Conservation (phyloP, 2,329 filamentous ascomycete genomes). For the Sporothrix brunneoviolacea region DNA sequence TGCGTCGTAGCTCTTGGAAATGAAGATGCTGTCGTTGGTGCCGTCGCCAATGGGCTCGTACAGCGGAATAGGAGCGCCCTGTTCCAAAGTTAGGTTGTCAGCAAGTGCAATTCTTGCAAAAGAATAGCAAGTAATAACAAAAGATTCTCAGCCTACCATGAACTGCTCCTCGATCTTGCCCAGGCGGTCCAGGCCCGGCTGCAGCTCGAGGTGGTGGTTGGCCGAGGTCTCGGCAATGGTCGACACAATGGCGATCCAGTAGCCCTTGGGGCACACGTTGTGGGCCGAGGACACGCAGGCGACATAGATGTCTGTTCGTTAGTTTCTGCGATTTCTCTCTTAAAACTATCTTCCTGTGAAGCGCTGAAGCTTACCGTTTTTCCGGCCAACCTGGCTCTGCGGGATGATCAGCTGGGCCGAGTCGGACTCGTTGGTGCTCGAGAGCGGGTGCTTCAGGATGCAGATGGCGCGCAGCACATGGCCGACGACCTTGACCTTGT, state of each 20-base stretch:
- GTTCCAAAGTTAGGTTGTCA: not conserved
- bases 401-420: conserved; percentile 95
- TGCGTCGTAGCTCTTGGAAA: conserved; percentile 97
- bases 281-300: conserved; percentile 92
- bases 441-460: conserved; percentile 89
- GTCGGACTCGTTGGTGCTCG: conserved; percentile 82
- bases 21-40: conserved; percentile 83
- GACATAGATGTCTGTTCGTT: conserved; percentile 76
- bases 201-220: conserved; percentile 94
- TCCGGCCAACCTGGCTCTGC: conserved; percentile 92
- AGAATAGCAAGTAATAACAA: not conserved
- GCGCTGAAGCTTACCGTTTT: conserved; percentile 63
- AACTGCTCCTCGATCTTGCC: conserved; percentile 96
- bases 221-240: conserved; percentile 88
- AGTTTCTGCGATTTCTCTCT: not conserved
- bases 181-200: conserved; percentile 84
- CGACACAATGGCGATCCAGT: conserved; percentile 97
- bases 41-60: conserved; percentile 87
- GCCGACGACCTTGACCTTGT: conserved; percentile 79
- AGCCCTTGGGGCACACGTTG: conserved; percentile 97
- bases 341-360: not conserved
- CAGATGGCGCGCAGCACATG: conserved; percentile 95
- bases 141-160: conserved; percentile 51
- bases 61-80: conserved; percentile 79
- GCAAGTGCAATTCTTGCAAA: not conserved